Conservation (phyloP, 2,329 filamentous ascomycete genomes). For the Xylaria sp. region DNA sequence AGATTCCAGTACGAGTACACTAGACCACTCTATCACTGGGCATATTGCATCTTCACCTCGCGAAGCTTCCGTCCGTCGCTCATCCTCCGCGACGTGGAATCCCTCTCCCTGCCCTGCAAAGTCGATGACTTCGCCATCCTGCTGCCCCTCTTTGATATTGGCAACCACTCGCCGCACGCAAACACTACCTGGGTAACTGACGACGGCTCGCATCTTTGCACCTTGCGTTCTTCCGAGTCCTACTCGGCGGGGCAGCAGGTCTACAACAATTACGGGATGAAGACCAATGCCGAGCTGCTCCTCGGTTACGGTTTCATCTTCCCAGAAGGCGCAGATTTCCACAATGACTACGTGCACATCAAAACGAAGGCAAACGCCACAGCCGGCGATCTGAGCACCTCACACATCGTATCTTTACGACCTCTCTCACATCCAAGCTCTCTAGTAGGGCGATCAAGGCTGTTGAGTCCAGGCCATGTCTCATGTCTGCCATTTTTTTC, state of each 20-base stretch:
- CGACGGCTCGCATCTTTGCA: slow-evolving; percentile 47
- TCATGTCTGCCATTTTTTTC: slow-evolving; percentile 49
- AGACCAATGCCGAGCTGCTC: slow-evolving; percentile 75
- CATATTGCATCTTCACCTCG: slow-evolving; percentile 68
- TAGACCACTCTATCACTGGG: slow-evolving; percentile 65
- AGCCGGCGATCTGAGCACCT: slow-evolving; percentile 38
- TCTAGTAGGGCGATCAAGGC: slow-evolving; percentile 50
- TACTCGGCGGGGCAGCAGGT: slow-evolving; percentile 61
- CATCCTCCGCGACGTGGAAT: slow-evolving; percentile 51
- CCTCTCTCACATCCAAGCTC: slow-evolving; percentile 56
- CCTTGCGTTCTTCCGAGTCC: slow-evolving; percentile 48
- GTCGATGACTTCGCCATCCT: slow-evolving; percentile 70
- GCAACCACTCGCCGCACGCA: slow-evolving; percentile 70
- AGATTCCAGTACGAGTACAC: slow-evolving; percentile 47
- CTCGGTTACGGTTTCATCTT: slow-evolving; percentile 68
- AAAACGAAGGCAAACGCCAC: slow-evolving; percentile 49
- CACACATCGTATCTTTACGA: slow-evolving; percentile 56
- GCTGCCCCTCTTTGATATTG: slow-evolving; percentile 73
- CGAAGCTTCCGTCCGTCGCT: slow-evolving; percentile 68
- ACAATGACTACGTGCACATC: slow-evolving; percentile 66
- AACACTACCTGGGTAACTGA: slow-evolving; percentile 60
- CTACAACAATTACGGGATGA: slow-evolving; percentile 68
- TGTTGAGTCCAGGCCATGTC: slow-evolving; percentile 42
- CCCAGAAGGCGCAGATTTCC: slow-evolving; percentile 52
- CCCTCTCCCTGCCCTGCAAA: slow-evolving; percentile 45